A percentile compares a stretch with the other conserved stretches of the same genome.
These are phyloP conservation scores for Penicillium argentinense DNA, from an alignment of 495 filamentous ascomycete genomes.

Conservation along the genomic window DNA sequence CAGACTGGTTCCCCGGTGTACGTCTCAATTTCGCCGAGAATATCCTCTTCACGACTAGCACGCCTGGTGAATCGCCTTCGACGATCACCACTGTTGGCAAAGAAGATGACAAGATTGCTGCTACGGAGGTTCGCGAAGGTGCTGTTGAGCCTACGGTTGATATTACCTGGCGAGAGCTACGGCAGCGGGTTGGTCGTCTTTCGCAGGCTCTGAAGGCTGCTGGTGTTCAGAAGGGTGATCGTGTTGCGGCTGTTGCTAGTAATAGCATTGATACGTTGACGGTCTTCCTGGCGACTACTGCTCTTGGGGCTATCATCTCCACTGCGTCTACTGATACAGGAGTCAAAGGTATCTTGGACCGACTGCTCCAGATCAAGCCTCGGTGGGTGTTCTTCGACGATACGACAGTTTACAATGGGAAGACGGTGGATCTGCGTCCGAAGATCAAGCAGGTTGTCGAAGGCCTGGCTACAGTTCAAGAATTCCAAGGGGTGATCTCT, in stretches of 20 bases:
- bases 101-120: conserved; percentile 65
- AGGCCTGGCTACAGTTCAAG: conserved; percentile 56
- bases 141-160: conserved; percentile 50
- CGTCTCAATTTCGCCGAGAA: conserved; percentile 81
- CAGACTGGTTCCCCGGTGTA: conserved; percentile 49
- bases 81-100: conserved; percentile 45
- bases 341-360: conserved; percentile 69
- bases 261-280: conserved; percentile 70
- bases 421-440: conserved; percentile 62
- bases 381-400: conserved; percentile 77
- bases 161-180: conserved; percentile 63
- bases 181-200: conserved; percentile 52
- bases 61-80: background rate
- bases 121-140: conserved; percentile 72
- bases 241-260: conserved; percentile 68
- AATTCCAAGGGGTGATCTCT: conserved; percentile 62
- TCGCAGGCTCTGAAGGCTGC: conserved; percentile 59
- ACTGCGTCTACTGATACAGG: conserved; percentile 77
- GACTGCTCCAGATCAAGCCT: conserved; percentile 68
- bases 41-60: conserved; percentile 48
- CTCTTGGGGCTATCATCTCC: conserved; percentile 68
- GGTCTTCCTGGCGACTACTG: conserved; percentile 61
- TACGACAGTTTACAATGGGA: conserved; percentile 73
- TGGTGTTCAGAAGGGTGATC: conserved; percentile 68
- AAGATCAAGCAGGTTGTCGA: conserved; percentile 68